Percentiles rank a stretch among this genome's conserved stretches.
Conservation (phyloP, 2,329 filamentous ascomycete species). For the Trichoderma breve region DNA sequence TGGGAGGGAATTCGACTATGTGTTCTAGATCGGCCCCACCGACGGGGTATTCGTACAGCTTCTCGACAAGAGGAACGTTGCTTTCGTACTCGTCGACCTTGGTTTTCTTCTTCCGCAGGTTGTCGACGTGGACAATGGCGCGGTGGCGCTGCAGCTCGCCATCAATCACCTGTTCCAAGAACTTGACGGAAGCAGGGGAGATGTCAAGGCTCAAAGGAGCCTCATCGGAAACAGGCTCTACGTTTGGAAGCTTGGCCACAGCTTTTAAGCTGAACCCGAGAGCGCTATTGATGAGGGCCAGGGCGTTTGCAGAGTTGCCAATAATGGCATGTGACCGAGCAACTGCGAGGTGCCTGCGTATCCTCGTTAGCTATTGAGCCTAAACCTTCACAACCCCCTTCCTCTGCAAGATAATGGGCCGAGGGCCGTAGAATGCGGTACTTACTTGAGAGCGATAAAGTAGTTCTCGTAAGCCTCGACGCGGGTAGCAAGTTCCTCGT, state of each 20-base stretch:
- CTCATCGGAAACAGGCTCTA: slow-evolving; percentile 29
- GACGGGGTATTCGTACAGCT: slow-evolving; percentile 70
- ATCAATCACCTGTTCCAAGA: slow-evolving; percentile 61
- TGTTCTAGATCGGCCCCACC: slow-evolving; percentile 72
- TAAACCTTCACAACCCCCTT: not conserved
- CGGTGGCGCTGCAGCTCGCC: slow-evolving; percentile 77
- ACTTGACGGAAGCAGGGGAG: slow-evolving; percentile 54
- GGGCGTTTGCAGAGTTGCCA: slow-evolving; percentile 69
- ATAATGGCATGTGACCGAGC: slow-evolving; percentile 79
- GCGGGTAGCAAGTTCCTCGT: slow-evolving; percentile 71
- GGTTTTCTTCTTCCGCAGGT: slow-evolving; percentile 54
- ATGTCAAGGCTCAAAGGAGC: slow-evolving; percentile 66
- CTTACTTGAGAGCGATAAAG: slow-evolving; percentile 84
- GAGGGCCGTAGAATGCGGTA: slow-evolving; percentile 14
- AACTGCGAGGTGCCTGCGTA: slow-evolving; percentile 70
- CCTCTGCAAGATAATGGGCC: not conserved
- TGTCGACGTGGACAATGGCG: slow-evolving; percentile 79
- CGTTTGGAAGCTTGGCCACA: slow-evolving; percentile 44
- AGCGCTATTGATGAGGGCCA: slow-evolving; percentile 80
- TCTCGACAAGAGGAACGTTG: slow-evolving; percentile 64
- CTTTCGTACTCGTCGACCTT: slow-evolving; percentile 33
- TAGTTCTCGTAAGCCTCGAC: slow-evolving; percentile 77
- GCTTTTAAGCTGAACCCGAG: slow-evolving; percentile 60
- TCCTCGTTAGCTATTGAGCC: not conserved
- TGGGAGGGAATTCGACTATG: slow-evolving; percentile 83